A percentile compares a stretch with the other conserved stretches of the same genome.
These are phyloP conservation scores for Lentinula sp. DNA, from an alignment of 768 basidiomycete genomes.

Conservation along the genomic window DNA sequence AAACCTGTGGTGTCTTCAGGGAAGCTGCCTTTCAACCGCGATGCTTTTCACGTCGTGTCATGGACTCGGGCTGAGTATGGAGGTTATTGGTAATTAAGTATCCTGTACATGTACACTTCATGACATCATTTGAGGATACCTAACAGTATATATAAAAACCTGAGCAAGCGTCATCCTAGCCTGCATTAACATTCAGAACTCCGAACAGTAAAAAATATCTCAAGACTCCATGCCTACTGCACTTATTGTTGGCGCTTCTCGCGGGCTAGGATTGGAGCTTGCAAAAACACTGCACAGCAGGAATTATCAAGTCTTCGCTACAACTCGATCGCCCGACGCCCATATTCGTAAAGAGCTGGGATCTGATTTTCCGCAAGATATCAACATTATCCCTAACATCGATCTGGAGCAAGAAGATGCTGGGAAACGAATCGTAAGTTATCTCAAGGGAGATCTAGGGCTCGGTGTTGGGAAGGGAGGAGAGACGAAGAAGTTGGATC, in stretches of 20 bases:
- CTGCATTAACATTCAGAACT: not conserved
- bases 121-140: not conserved
- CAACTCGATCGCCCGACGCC: constrained; percentile 20
- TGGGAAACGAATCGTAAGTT: constrained; percentile 25
- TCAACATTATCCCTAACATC: constrained; percentile 28
- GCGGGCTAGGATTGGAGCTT: constrained; percentile 36
- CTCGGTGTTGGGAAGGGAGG: constrained; percentile 12
- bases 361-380: constrained; percentile 22
- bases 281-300: constrained; percentile 18
- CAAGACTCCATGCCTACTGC: constrained; percentile 16
- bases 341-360: constrained; percentile 4
- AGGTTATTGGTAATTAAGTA: not conserved
- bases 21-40: not conserved
- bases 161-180: not conserved
- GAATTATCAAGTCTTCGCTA: constrained; percentile 29
- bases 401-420: constrained; percentile 27
- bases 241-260: constrained; percentile 38
- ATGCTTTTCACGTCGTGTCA: not conserved
- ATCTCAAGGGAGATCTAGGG: constrained; percentile 13
- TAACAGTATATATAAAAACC: not conserved
- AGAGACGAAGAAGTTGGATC: constrained; percentile 21
- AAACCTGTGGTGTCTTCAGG: not conserved
- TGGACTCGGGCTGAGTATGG: not conserved
- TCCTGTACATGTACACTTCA: not conserved
- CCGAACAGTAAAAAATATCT: not conserved